Base-by-base conservation (phyloP, 192 early-diverging fungal genomes). In the Podochytrium sp. region DNA sequence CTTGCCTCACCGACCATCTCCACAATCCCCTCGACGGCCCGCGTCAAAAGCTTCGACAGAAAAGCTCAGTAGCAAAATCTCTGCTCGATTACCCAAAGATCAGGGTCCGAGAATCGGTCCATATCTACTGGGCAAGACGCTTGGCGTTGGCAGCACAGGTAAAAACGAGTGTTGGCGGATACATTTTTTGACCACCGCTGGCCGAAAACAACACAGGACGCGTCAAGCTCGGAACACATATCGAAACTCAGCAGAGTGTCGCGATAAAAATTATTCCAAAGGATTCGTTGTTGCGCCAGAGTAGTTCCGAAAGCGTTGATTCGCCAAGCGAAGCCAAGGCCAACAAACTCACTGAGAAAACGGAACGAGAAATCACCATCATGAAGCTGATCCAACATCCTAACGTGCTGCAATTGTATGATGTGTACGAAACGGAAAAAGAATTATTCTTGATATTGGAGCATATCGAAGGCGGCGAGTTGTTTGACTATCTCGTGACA, bases 401-500 rank as follows among this genome's bases (percentile, higher is more conserved):
- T 10, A 74, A 87, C 60, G 76, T 89, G 39, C 57, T 89, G 65
- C 80, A 84, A 68, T 55, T 89, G 27, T 84, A 84, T 56, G 87
- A 87, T 77, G 87, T 87, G 0, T 87, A 89, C 59, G 87, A 89
- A 70, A 83, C 80, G 6, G 79, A 81, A 23, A 82, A 77, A 40
- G 81, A 87, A 34, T 70, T 89, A 34, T 91, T 83, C 67, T 74
- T 91, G 53, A 82, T 92, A 20, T 71, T 92, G 63, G 90, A 92
- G 73, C 85, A 90, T 68, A 83, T 90, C 38, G 85, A 88, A 64
- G 90, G 90, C 69, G 90, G 90, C 53, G 90, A 92, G 79, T 78
- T 92, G 66, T 92, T 92, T 76, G 90, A 92, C 47, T 85, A 91
- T 61, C 72, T 92, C 3, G 86, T 92, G 5, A 77, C 84, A 39